phyloP scores from a whole-genome alignment of 495 filamentous ascomycete genomes.

The Trichoderma gamsii region DNA sequence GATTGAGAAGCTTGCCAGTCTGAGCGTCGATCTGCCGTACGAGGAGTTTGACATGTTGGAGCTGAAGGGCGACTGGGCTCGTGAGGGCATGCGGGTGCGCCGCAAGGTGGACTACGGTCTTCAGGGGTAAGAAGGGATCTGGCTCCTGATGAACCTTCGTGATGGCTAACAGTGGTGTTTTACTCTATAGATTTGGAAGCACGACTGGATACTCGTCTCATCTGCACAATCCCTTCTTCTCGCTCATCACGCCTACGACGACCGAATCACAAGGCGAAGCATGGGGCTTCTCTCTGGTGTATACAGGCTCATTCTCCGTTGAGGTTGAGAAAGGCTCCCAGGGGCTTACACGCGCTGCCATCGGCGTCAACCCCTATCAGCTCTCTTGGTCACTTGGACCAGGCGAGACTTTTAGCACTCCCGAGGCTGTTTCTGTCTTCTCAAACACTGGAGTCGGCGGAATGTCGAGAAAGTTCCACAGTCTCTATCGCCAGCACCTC shows the following conservation, averaged over 20 bases:
- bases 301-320: slow-evolving; percentile 47
- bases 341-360: slow-evolving; percentile 44
- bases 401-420: slow-evolving; percentile 44
- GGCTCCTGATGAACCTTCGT: slow-evolving; percentile 28
- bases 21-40: slow-evolving; percentile 47
- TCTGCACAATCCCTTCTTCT: slow-evolving; percentile 50
- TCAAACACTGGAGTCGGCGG: slow-evolving; percentile 47
- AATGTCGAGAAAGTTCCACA: slow-evolving; percentile 49
- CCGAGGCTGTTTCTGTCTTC: slow-evolving; percentile 49
- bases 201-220: slow-evolving; percentile 49
- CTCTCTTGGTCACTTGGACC: slow-evolving; percentile 42
- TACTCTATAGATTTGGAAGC: slow-evolving; percentile 38
- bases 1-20: slow-evolving; percentile 44
- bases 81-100: slow-evolving; percentile 33
- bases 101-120: neutral
- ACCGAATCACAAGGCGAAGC: slow-evolving; percentile 48
- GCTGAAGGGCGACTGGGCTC: slow-evolving; percentile 48
- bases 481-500: slow-evolving; percentile 49
- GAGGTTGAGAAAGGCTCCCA: slow-evolving; percentile 50
- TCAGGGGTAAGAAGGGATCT: slow-evolving; percentile 27
- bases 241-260: slow-evolving; percentile 42
- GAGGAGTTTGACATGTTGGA: slow-evolving; percentile 50
- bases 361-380: slow-evolving; percentile 47
- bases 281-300: slow-evolving; percentile 51
- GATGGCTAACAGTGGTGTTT: neutral